Evolutionary conservation across 768 basidiomycete genomes (phyloP).

Genomic region (Epithele typhae): DNA sequence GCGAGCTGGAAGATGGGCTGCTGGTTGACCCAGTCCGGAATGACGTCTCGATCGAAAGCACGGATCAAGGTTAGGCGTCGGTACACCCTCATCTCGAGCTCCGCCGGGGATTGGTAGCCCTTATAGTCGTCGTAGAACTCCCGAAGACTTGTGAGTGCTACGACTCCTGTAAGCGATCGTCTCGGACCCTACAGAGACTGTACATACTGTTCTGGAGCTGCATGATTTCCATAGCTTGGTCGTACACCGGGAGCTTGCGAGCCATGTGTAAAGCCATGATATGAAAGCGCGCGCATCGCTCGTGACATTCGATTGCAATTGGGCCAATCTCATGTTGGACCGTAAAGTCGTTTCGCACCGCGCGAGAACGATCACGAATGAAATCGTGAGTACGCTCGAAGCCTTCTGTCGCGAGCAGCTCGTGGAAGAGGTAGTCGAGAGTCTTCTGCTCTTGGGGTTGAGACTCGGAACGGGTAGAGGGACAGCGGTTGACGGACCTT

Average conservation of each 20-base stretch:
- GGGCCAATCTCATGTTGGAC: conserved; percentile 81
- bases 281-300: conserved; percentile 92
- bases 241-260: conserved; percentile 54
- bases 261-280: conserved; percentile 73
- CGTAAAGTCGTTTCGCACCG: conserved; percentile 90
- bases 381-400: conserved; percentile 74
- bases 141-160: conserved; percentile 88
- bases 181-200: conserved; percentile 1
- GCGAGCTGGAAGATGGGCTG: conserved; percentile 81
- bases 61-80: conserved; percentile 90
- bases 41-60: conserved; percentile 73
- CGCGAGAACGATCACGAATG: conserved; percentile 87
- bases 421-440: conserved; percentile 88
- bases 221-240: conserved; percentile 74
- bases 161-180: background rate
- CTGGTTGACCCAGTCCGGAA: conserved; percentile 60
- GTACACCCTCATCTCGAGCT: conserved; percentile 95
- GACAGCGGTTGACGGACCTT: conserved; percentile 42
- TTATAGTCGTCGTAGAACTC: conserved; percentile 89
- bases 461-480: background rate
- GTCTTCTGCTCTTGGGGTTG: conserved; percentile 50
- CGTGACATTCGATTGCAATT: conserved; percentile 84
- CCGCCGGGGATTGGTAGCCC: conserved; percentile 69
- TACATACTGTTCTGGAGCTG: conserved; percentile 86
- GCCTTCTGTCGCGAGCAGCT: conserved; percentile 65